Evolutionary conservation across 1,139 yeast genomes (phyloP), one percentile per base, ranked within the genome.

Genomic region (Candida buenavistaensis): DNA sequence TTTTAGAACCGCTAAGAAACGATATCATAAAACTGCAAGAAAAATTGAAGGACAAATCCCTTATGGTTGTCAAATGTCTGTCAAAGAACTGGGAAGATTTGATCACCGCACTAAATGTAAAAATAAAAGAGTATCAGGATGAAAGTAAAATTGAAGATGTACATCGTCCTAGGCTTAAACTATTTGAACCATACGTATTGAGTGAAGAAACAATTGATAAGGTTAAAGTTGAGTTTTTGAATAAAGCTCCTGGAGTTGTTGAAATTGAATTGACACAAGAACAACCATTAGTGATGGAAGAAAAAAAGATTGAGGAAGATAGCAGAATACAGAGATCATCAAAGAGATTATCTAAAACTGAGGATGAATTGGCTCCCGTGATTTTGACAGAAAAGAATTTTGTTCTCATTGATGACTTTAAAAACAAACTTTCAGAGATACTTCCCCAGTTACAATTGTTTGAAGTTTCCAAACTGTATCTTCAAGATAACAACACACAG

Each of bases 101-200:
- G 47, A 20, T 66, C 2, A 49, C 45, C 5, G 43, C 57, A 2
- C 40, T 68, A 2, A 64, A 65, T 34, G 39, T 38, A 19, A 45
- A 60, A 32, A 38, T 69, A 19, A 59, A 66, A 36, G 47, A 51
- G 1, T 31, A 47, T 9, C 64, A 62, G 41, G 60, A 62, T 46
- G 54, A 67, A 23, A 51, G 54, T 2, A 58, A 62, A 33, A 38
- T 60, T 1, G 68, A 61, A 36, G 66, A 59, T 4, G 43, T 60
- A 1, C 51, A 66, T 9, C 64, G 63, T 36, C 61, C 64, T 7
- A 67, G 62, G 34, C 41, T 62, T 7, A 68, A 59, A 41, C 47
- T 55, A 28, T 47, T 62, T 23, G 87, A 82, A 43, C 72, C 75
- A 0, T 80, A 82, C 45, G 50, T 62, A 14, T 60, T 77, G 19